Evolutionary conservation across 257 asterid genomes (phyloP).

Genomic region (Capsicum chinense): DNA sequence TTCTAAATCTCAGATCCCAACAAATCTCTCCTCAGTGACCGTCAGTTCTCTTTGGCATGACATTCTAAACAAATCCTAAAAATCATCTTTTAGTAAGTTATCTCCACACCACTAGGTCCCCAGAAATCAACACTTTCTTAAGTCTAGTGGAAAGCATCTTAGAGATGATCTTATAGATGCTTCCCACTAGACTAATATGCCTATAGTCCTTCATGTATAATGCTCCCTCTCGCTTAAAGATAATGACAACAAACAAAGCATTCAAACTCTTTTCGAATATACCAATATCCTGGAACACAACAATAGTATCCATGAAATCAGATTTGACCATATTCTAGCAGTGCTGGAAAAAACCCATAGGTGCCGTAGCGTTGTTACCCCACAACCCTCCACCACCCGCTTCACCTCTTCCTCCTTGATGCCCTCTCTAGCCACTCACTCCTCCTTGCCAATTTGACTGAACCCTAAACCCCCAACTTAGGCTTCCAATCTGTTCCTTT

Average conservation of each 20-base stretch:
- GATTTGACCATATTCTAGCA: not conserved
- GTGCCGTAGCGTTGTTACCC: not conserved
- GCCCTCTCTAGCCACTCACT: not conserved
- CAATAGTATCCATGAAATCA: not conserved
- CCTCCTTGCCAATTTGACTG: not conserved
- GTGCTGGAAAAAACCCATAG: not conserved
- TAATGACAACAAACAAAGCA: not conserved
- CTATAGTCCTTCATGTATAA: not conserved
- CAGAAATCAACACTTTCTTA: not conserved
- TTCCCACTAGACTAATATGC: not conserved
- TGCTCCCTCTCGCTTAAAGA: not conserved
- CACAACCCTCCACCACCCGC: not conserved
- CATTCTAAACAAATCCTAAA: not conserved
- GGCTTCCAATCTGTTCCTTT: not conserved
- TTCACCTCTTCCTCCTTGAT: not conserved
- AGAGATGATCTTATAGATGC: not conserved
- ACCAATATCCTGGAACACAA: not conserved
- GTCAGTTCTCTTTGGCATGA: not conserved
- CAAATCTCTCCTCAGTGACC: not conserved
- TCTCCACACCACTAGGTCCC: not conserved
- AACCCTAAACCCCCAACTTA: not conserved
- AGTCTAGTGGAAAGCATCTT: too few relatives aligned
- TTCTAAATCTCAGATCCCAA: conserved; percentile 13
- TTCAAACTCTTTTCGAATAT: not conserved
- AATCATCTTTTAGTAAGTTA: not conserved